phyloP scores from a whole-genome alignment of 805 yeast genomes.

The Candida yuanshanica region DNA sequence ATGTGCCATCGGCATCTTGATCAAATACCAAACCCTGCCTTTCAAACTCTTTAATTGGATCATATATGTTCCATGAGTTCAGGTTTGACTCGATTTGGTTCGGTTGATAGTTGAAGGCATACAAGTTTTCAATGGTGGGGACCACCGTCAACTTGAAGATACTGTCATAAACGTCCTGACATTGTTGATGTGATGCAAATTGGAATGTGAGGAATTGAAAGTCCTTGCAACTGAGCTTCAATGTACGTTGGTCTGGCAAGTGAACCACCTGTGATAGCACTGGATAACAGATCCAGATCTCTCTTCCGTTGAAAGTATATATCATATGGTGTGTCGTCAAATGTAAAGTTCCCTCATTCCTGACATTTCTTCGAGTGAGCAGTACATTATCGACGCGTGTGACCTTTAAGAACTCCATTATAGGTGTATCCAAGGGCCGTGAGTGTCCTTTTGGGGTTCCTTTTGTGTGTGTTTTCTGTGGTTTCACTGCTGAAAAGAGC shows the following conservation, averaged over 20 bases:
- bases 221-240: constrained; percentile 77
- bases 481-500: too few relatives aligned
- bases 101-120: constrained; percentile 80
- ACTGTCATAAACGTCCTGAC: constrained; percentile 68
- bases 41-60: constrained; percentile 55
- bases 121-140: constrained; percentile 48
- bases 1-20: constrained; percentile 7
- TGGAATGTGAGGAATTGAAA: constrained; percentile 78
- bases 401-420: not conserved
- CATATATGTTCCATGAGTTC: constrained; percentile 71
- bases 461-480: too few relatives aligned
- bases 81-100: constrained; percentile 58
- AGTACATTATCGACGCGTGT: not conserved
- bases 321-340: constrained; percentile 74
- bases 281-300: constrained; percentile 91
- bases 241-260: constrained; percentile 36
- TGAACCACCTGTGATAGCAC: constrained; percentile 49
- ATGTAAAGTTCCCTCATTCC: constrained; percentile 49
- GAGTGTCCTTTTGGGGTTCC: too few relatives aligned
- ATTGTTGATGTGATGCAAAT: constrained; percentile 50
- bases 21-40: constrained; percentile 59
- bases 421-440: too few relatives aligned
- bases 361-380: not conserved
- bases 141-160: constrained; percentile 61
- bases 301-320: constrained; percentile 46